Evolutionary conservation across 345 rosid genomes (phyloP).

Genomic region (Pistacia integerrima): DNA sequence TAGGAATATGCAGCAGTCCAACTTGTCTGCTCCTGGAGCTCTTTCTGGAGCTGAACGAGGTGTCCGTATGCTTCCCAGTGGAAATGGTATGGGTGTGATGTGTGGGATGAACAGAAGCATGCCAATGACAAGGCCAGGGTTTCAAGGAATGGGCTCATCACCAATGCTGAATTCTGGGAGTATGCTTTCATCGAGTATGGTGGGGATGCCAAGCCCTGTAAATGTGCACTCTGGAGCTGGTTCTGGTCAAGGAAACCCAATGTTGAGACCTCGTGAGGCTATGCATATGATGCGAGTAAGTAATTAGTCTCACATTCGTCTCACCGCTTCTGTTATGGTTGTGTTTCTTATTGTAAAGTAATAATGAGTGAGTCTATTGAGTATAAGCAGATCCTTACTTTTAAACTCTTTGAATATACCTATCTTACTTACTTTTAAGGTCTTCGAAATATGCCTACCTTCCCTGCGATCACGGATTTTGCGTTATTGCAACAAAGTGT

Average conservation of each 20-base stretch:
- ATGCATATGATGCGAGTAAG: constrained; percentile 78
- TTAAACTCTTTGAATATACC: not conserved
- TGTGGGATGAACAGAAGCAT: constrained; percentile 67
- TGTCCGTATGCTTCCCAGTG: constrained; percentile 63
- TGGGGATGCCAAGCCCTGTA: constrained; percentile 67
- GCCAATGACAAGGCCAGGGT: constrained; percentile 77
- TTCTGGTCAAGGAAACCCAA: constrained; percentile 72
- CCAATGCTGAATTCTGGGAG: constrained; percentile 62
- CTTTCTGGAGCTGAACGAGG: constrained; percentile 69
- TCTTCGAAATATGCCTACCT: not conserved
- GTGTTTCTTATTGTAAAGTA: not conserved
- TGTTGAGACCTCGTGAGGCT: constrained; percentile 76
- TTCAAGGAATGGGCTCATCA: constrained; percentile 76
- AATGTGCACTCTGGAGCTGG: constrained; percentile 66
- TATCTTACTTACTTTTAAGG: not conserved
- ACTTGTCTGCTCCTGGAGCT: constrained; percentile 66
- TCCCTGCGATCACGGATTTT: not conserved
- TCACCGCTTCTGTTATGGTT: not conserved
- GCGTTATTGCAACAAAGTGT: not conserved
- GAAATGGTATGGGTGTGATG: constrained; percentile 68
- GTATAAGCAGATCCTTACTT: not conserved
- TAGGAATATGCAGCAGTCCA: constrained; percentile 76
- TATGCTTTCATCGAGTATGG: constrained; percentile 70
- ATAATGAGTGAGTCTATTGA: not conserved
- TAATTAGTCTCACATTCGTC: constrained; percentile 19